Evolutionary conservation across 2,329 filamentous ascomycete genomes (phyloP).

Genomic region (Aspergillus flavus): DNA sequence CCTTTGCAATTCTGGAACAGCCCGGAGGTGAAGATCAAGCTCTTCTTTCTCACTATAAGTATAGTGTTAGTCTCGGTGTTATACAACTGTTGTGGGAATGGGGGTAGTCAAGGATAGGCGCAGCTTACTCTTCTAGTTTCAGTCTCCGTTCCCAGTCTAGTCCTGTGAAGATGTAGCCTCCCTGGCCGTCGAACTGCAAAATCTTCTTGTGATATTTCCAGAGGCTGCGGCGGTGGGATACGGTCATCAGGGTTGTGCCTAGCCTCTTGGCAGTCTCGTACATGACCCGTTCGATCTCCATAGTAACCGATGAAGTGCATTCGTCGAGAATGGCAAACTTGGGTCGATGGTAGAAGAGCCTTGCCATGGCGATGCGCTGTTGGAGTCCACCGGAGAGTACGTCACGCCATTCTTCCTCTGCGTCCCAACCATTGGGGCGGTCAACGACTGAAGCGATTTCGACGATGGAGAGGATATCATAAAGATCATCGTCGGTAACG

Average conservation of each 20-base stretch:
- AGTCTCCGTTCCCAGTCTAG: slow-evolving; percentile 86
- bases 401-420: slow-evolving; percentile 95
- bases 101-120: background rate
- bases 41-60: slow-evolving; percentile 78
- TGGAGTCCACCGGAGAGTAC: slow-evolving; percentile 90
- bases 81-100: background rate
- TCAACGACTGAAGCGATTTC: slow-evolving; percentile 82
- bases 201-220: slow-evolving; percentile 98
- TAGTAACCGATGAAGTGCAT: slow-evolving; percentile 91
- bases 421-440: slow-evolving; percentile 82
- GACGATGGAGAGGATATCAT: slow-evolving; percentile 74
- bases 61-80: slow-evolving; percentile 18
- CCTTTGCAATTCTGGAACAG: slow-evolving; percentile 85
- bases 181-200: slow-evolving; percentile 94
- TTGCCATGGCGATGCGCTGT: slow-evolving; percentile 94
- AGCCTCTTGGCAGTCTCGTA: slow-evolving; percentile 93
- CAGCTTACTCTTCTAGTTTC: slow-evolving; percentile 75
- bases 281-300: slow-evolving; percentile 94
- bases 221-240: slow-evolving; percentile 84
- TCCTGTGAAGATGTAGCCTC: slow-evolving; percentile 83
- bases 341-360: slow-evolving; percentile 89
- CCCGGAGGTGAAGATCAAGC: slow-evolving; percentile 78
- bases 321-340: slow-evolving; percentile 96
- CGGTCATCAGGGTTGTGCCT: slow-evolving; percentile 95
- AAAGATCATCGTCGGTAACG: slow-evolving; percentile 78